Conservation (phyloP, 2,329 filamentous ascomycete genomes). For the Scytalidium lignicola region DNA sequence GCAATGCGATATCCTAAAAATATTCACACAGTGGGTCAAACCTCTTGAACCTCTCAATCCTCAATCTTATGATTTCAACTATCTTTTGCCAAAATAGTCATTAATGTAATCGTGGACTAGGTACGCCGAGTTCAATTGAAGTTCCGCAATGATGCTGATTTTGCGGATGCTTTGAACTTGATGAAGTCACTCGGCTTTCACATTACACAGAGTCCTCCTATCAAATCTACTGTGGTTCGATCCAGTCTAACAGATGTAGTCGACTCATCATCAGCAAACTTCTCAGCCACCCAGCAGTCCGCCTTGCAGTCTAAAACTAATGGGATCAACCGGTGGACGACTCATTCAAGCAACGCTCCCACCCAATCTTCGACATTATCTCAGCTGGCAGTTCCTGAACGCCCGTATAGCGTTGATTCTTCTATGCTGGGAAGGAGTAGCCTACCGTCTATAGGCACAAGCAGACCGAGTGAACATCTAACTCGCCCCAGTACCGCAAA, state of each 20-base stretch:
- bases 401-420: neutral
- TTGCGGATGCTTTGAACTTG: slow-evolving; percentile 18
- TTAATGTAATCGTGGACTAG: slow-evolving; percentile 21
- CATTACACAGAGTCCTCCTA: slow-evolving; percentile 17
- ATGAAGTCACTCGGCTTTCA: slow-evolving; percentile 29
- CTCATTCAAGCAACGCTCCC: neutral
- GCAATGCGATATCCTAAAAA: slow-evolving; percentile 30
- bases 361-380: neutral
- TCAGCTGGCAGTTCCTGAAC: neutral
- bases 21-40: slow-evolving; percentile 16
- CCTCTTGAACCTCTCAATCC: neutral
- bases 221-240: neutral
- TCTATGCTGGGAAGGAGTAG: neutral
- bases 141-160: slow-evolving; percentile 34
- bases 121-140: slow-evolving; percentile 38
- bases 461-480: neutral
- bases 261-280: neutral
- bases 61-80: too few relatives aligned
- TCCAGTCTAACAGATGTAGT: neutral
- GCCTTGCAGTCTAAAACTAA: neutral
- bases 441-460: neutral
- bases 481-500: neutral
- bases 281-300: neutral
- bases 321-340: neutral
- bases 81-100: too few relatives aligned